Evolutionary conservation across 2,329 filamentous ascomycete species (phyloP).

Genomic region (Aureobasidium sp.): DNA sequence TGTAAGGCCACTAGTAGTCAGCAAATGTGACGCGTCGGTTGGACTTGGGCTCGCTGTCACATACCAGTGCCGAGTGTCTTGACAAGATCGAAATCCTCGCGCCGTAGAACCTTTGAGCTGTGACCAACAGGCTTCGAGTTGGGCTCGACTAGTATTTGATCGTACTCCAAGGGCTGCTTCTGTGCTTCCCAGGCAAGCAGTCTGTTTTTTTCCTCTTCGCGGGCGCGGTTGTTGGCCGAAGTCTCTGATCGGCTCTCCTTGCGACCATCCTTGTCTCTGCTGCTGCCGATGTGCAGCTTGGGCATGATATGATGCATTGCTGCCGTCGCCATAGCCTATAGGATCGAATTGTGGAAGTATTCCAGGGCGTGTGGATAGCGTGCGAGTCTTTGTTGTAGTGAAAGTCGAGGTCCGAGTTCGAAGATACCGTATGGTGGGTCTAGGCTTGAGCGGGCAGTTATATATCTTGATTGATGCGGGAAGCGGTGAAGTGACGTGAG

Average conservation of each 20-base stretch:
- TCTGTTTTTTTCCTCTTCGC: constrained; percentile 41
- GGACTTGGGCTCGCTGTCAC: background rate
- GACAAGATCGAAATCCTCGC: constrained; percentile 62
- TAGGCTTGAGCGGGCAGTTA: background rate
- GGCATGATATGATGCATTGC: constrained; percentile 29
- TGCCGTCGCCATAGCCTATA: constrained; percentile 8
- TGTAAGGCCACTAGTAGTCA: constrained; percentile 26
- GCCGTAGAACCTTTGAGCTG: constrained; percentile 40
- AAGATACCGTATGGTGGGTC: background rate
- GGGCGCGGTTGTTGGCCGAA: constrained; percentile 26
- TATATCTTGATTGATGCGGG: background rate
- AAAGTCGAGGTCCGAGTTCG: background rate
- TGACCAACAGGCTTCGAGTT: constrained; percentile 41
- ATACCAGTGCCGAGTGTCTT: constrained; percentile 70
- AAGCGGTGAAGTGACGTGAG: constrained; percentile 3
- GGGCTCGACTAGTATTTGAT: constrained; percentile 38
- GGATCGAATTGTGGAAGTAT: background rate
- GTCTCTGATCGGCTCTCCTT: constrained; percentile 20
- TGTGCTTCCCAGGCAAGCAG: constrained; percentile 42
- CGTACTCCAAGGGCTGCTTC: constrained; percentile 36
- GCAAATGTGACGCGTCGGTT: background rate
- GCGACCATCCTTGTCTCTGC: constrained; percentile 20
- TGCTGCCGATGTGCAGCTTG: constrained; percentile 30
- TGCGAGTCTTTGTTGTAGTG: background rate
- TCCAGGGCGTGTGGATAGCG: background rate